Evolutionary conservation across 2,329 filamentous ascomycete genomes (phyloP), one percentile per base, ranked within the genome.

Genomic region (Aspergillus floridensis): DNA sequence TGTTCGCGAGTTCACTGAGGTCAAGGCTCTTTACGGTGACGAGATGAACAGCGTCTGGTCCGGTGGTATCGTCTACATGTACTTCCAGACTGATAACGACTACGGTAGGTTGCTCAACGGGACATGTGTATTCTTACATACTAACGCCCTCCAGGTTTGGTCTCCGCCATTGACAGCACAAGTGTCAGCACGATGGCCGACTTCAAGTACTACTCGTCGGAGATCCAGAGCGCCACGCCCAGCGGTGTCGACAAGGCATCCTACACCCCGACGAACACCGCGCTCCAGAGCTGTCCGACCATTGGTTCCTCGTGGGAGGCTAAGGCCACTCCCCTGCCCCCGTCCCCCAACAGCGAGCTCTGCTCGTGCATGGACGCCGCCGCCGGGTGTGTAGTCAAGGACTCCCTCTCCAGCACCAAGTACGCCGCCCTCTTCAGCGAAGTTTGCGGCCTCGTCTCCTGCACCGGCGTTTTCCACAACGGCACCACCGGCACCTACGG

Each of bases 61-160:
- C 49, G 95, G 95, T 67, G 95, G 93, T 76, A 96, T 98, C 65
- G 92, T 97, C 72, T 98, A 97, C 84, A 96, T 96, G 57, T 59
- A 59, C 11, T 63, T 58, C 83, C 63, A 85, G 82, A 86, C 89
- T 62, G 79, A 86, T 63, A 86, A 85, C 72, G 79, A 79, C 66
- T 78, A 81, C 24, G 98, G 96, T 84, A 86, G 70, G 31, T 86
- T 91, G 5, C 93, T 93, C 16, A 79, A 79, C 6, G 77, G 86
- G 86, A 79, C 22, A 31, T 26, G 7, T 44, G 21, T 7, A 14
- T n/a, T 10, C 22, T 14, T 21, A 21, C 11, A 22, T 1, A 19
- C 51, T 59, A 21, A 62, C 32, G 48, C 59, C 59, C 31, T 50
- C 50, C 69, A 70, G 65, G 65, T 56, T 59, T 74, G 12, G 67